Evolutionary conservation across 345 rosid species (phyloP), one percentile per base, ranked within the genome.

Genomic region (Sonneratia alba): DNA sequence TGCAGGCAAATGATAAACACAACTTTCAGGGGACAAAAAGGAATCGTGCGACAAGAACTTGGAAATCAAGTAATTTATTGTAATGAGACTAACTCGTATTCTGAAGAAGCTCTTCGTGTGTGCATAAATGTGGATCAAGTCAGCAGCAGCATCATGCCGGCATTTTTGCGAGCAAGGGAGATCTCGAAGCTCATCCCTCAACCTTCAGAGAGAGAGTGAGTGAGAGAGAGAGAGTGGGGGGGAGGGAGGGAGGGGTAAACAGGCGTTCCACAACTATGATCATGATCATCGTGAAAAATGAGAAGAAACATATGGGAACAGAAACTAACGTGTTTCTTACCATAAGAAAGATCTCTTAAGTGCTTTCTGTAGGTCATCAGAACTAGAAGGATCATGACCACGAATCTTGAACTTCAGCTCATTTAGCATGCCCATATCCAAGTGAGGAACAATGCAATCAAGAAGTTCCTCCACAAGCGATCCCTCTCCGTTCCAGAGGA

Each of bases 141-240:
- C 99, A 75, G 99, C 99, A 57, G 99, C 98, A 70, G 99, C 99
- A 77, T 96, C 99, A 70, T 96, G 87, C 76, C 98, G 90, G 74
- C 97, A 92, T 82, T 87, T 92, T 80, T 89, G 88, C 69, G 94
- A 87, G 82, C 98, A 96, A 15, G 92, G 92, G 71, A 96, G 95
- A 78, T 82, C 83, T 59, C 96, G 87, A 47, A 92, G 77, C 83
- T 92, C 99, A 67, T 96, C 98, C 78, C 99, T 87, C 91, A 96
- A 85, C 98, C 99, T 96, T 81, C 62, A 78, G 24, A 36, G 40
- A 55, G 8, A 57, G 1, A 14, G 32, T 27, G 32, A 27, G 32
- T 27, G 32, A 27, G 32, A 27, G 32, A 27, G 32, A n/a, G n/a
- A n/a, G n/a, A n/a, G n/a, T n/a, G n/a, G n/a, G n/a, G n/a, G n/a